Percentiles rank a stretch among this genome's conserved stretches.
phyloP scores from a whole-genome alignment of 192 early-diverging fungal genomes.

The Pilaira anomala region DNA sequence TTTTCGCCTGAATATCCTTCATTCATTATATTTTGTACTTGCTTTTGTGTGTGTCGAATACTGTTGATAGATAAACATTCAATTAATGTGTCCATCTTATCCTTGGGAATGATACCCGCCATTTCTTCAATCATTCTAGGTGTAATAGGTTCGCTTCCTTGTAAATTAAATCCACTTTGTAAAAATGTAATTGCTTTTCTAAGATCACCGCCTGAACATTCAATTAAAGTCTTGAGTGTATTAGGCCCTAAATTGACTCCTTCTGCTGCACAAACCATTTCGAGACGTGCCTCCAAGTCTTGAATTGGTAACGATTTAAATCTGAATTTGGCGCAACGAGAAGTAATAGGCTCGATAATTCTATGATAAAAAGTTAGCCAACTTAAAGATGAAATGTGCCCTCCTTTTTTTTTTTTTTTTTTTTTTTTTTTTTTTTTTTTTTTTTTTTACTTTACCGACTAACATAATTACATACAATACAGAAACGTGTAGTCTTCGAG shows the following conservation, averaged over 20 bases:
- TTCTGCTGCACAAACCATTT: slow-evolving; percentile 67
- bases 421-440: neutral
- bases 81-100: slow-evolving; percentile 59
- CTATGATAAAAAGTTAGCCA: slow-evolving; percentile 42
- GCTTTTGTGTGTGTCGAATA: slow-evolving; percentile 44
- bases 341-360: slow-evolving; percentile 92
- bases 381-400: too few relatives aligned
- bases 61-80: slow-evolving; percentile 49
- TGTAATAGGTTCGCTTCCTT: slow-evolving; percentile 46
- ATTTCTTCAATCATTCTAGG: slow-evolving; percentile 67
- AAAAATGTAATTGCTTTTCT: slow-evolving; percentile 89
- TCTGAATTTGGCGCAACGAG: slow-evolving; percentile 93
- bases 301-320: slow-evolving; percentile 77
- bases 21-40: slow-evolving; percentile 57
- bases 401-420: neutral
- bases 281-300: slow-evolving; percentile 58
- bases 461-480: slow-evolving; percentile 91
- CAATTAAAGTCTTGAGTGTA: slow-evolving; percentile 65
- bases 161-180: slow-evolving; percentile 75
- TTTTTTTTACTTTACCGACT: slow-evolving; percentile 44
- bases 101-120: slow-evolving; percentile 71
- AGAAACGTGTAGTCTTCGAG: slow-evolving; percentile 89
- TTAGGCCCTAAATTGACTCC: slow-evolving; percentile 52
- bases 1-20: slow-evolving; percentile 76
- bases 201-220: slow-evolving; percentile 84